Evolutionary conservation across 2,329 filamentous ascomycete species (phyloP).

Genomic region (Microdochium bolleyi): DNA sequence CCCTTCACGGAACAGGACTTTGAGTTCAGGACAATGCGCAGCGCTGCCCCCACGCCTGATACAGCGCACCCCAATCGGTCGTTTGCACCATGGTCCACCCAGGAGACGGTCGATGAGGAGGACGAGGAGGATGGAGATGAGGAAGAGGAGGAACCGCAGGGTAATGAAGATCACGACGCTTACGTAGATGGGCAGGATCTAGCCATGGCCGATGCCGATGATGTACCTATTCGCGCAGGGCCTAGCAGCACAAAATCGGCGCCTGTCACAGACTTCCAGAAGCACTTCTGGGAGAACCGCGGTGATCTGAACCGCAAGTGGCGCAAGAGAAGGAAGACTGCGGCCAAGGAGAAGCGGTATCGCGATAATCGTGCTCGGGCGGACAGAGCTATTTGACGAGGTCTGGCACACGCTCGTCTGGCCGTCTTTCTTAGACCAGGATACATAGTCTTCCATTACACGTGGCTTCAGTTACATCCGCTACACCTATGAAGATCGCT

Average conservation of each 20-base stretch:
- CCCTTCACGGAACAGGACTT: conserved; percentile 77
- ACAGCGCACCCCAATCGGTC: conserved; percentile 68
- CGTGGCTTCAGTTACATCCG: too few relatives aligned
- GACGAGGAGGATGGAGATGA: conserved; percentile 32
- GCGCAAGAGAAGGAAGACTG: conserved; percentile 56
- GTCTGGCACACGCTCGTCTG: background rate
- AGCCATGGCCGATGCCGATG: conserved; percentile 7
- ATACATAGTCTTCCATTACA: too few relatives aligned
- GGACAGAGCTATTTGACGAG: conserved; percentile 25
- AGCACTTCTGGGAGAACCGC: conserved; percentile 61
- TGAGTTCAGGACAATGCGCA: conserved; percentile 66
- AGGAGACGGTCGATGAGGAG: conserved; percentile 8
- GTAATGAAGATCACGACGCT: conserved; percentile 7
- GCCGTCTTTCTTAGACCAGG: background rate
- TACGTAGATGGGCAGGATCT: background rate
- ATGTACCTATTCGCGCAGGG: background rate
- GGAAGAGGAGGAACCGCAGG: conserved; percentile 31
- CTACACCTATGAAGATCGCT: too few relatives aligned
- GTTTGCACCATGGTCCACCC: conserved; percentile 48
- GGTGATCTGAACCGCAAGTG: conserved; percentile 58
- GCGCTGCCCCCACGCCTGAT: conserved; percentile 89
- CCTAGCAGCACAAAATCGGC: conserved; percentile 1
- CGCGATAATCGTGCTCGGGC: conserved; percentile 53
- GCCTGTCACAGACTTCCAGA: conserved; percentile 46
- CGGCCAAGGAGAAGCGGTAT: conserved; percentile 59